Evolutionary conservation across 768 basidiomycete genomes (phyloP).

Genomic region (Xerocomellus dryophilus): DNA sequence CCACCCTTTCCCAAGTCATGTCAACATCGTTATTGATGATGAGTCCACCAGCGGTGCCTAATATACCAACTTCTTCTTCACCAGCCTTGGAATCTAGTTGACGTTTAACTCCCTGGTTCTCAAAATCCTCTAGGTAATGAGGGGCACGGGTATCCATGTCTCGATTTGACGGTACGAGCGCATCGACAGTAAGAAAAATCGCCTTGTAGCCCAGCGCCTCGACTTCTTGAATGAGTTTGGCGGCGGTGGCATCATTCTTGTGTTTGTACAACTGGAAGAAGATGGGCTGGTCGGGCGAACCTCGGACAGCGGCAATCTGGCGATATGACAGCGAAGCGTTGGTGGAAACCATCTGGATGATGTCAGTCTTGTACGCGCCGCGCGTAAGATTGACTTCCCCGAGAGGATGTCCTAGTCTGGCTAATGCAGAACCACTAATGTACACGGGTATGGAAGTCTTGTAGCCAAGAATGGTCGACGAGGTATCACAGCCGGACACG

Average conservation of each 20-base stretch:
- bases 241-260: slow-evolving; percentile 60
- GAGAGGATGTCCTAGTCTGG: slow-evolving; percentile 84
- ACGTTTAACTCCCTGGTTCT: slow-evolving; percentile 35
- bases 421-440: slow-evolving; percentile 78
- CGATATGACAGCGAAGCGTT: slow-evolving; percentile 69
- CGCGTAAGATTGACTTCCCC: slow-evolving; percentile 83
- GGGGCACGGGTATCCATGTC: slow-evolving; percentile 69
- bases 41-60: slow-evolving; percentile 68
- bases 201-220: slow-evolving; percentile 78
- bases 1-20: slow-evolving; percentile 75
- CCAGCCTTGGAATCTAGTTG: slow-evolving; percentile 23
- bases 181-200: slow-evolving; percentile 90
- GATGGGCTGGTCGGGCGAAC: slow-evolving; percentile 54
- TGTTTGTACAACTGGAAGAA: slow-evolving; percentile 91
- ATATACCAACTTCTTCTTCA: slow-evolving; percentile 38
- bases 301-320: slow-evolving; percentile 56
- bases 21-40: slow-evolving; percentile 65
- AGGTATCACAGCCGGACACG: slow-evolving; percentile 62
- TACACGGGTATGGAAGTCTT: slow-evolving; percentile 75
- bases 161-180: slow-evolving; percentile 77
- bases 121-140: slow-evolving; percentile 55
- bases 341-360: slow-evolving; percentile 84
- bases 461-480: slow-evolving; percentile 71
- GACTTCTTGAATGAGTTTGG: slow-evolving; percentile 66
- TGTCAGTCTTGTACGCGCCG: slow-evolving; percentile 59